Evolutionary conservation across 768 basidiomycete genomes (phyloP).

Genomic region (Termitomyces titanicus): DNA sequence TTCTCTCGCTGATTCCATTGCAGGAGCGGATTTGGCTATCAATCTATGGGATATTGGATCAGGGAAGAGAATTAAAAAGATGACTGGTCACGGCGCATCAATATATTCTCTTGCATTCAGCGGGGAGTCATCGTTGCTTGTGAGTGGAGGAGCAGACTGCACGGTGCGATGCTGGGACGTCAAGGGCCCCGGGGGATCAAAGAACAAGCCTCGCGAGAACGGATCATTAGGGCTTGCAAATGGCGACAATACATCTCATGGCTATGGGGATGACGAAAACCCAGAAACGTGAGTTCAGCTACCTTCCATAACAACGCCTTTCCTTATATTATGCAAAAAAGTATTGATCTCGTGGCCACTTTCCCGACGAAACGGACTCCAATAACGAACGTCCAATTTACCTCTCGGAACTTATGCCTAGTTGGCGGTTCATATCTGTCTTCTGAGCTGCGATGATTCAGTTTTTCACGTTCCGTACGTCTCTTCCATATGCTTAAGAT

Average conservation of each 20-base stretch:
- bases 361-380: constrained; percentile 97
- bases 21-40: constrained; percentile 89
- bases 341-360: constrained; percentile 81
- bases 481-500: neutral
- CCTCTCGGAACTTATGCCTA: constrained; percentile 89
- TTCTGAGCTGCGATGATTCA: constrained; percentile 45
- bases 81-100: constrained; percentile 89
- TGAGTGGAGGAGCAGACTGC: constrained; percentile 92
- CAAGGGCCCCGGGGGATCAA: constrained; percentile 66
- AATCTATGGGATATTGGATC: constrained; percentile 96
- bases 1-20: neutral
- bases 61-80: constrained; percentile 93
- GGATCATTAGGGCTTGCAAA: constrained; percentile 26
- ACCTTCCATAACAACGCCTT: constrained; percentile 2
- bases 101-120: constrained; percentile 91
- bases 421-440: constrained; percentile 75
- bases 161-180: constrained; percentile 99
- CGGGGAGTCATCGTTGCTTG: constrained; percentile 84
- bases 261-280: constrained; percentile 51
- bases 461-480: neutral
- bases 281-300: constrained; percentile 65
- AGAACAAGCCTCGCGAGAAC: constrained; percentile 55
- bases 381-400: constrained; percentile 89
- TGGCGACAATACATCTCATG: constrained; percentile 21
- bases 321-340: constrained; percentile 35